Evolutionary conservation across 805 yeast species (phyloP), one percentile per base, ranked within the genome.

Genomic region (Vanderwaltozyma polyspora): DNA sequence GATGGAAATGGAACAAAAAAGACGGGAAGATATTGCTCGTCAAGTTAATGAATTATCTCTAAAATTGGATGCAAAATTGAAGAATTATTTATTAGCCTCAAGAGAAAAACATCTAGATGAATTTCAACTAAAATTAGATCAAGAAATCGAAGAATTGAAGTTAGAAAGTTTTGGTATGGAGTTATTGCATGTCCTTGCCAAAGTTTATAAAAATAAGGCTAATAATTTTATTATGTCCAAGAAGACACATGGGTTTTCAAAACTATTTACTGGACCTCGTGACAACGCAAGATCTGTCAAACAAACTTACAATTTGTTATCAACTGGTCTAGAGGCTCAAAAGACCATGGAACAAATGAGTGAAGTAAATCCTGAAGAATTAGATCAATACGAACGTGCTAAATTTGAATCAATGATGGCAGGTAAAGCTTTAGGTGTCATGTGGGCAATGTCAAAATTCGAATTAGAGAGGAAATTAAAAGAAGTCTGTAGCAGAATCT

Each of bases 161-260:
- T 74, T 85, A 70, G 98, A 91, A 66, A 83, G 95, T 35, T 91
- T 91, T 62, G 99, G 99, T 11, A 60, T 89, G 33, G 94, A 89
- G 59, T 66, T 91, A 33, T 63, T 89, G 43, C 86, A 79, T 44
- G 64, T 89, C 14, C 79, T 91, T 41, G 96, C 97, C 14, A 70
- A 70, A 40, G 72, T 83, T 5, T 91, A 91, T 59, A 68, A 68
- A 36, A 66, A 71, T 24, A 85, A 85, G 51, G 94, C 93, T 3
- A 66, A 72, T 38, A 83, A 81, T 17, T 76, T 73, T 38, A 61
- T 85, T 34, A 75, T 72, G 50, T 74, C 95, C 0, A 77, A 78
- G 48, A 82, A 76, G 56, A 80, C 89, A 23, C 72, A 83, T 46
- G 98, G 98, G 1, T 69, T 91, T 19, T 79, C 94, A 18, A 87